These are phyloP conservation scores for Aspergillus chevalieri DNA, from an alignment of 2,329 filamentous ascomycete genomes.

Conservation along the genomic window DNA sequence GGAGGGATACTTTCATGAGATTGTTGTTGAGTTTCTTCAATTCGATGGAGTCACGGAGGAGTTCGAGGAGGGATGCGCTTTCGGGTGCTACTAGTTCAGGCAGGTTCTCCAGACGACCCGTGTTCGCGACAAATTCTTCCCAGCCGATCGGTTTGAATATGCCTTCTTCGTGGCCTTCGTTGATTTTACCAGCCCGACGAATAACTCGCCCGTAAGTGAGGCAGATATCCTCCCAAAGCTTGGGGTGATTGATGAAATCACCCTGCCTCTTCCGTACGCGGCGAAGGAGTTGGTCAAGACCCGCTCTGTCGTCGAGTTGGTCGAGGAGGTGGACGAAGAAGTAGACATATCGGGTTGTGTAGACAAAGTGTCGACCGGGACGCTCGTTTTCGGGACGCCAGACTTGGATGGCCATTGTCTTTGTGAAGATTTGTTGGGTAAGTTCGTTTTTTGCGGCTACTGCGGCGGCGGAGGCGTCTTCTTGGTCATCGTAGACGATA, in stretches of 20 bases:
- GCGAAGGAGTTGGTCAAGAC: constrained; percentile 70
- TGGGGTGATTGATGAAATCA: constrained; percentile 61
- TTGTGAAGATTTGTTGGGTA: constrained; percentile 80
- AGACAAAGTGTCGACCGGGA: constrained; percentile 82
- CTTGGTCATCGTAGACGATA: constrained; percentile 54
- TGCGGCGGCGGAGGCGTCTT: constrained; percentile 47
- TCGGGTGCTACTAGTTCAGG: constrained; percentile 44
- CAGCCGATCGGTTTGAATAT: constrained; percentile 59
- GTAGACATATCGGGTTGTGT: constrained; percentile 77
- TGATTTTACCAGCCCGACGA: constrained; percentile 51
- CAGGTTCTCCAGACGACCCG: constrained; percentile 56
- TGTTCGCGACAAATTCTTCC: constrained; percentile 59
- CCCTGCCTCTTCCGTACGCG: constrained; percentile 75
- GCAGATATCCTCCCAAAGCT: constrained; percentile 58
- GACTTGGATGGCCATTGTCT: constrained; percentile 89
- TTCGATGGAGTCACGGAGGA: constrained; percentile 61
- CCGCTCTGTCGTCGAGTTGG: constrained; percentile 66
- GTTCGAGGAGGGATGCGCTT: constrained; percentile 48
- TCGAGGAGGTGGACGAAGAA: constrained; percentile 73
- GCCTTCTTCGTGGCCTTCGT: constrained; percentile 57
- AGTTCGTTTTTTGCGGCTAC: constrained; percentile 66
- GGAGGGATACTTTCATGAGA: constrained; percentile 74
- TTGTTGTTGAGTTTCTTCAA: constrained; percentile 76
- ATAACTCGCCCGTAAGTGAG: constrained; percentile 55
- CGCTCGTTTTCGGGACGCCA: constrained; percentile 89